These are phyloP conservation scores for Aspergillus indologenus DNA, from an alignment of 495 filamentous ascomycete species.

Conservation along the genomic window DNA sequence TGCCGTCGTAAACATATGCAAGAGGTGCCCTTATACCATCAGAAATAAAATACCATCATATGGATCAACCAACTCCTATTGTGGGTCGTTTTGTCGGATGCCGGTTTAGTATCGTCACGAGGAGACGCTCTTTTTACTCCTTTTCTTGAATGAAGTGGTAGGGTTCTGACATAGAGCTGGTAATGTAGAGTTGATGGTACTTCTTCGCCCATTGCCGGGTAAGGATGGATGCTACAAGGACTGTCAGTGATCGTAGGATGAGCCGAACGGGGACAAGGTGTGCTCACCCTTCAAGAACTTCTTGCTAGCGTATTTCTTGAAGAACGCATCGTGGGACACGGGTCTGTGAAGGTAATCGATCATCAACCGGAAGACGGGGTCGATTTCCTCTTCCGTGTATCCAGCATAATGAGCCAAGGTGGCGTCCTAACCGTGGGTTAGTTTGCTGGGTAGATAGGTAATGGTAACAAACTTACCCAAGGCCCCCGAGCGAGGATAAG, in stretches of 20 bases:
- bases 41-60: slow-evolving; percentile 48
- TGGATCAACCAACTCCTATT: slow-evolving; percentile 35
- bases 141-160: slow-evolving; percentile 38
- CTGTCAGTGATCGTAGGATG: slow-evolving; percentile 15
- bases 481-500: slow-evolving; percentile 82
- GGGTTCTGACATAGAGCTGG: slow-evolving; percentile 35
- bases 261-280: background rate
- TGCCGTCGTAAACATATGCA: slow-evolving; percentile 49
- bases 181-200: slow-evolving; percentile 47
- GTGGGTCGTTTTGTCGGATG: slow-evolving; percentile 19
- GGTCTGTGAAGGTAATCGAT: slow-evolving; percentile 89
- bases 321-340: slow-evolving; percentile 92
- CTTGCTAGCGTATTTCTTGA: slow-evolving; percentile 99
- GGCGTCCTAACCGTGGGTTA: slow-evolving; percentile 58
- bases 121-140: slow-evolving; percentile 34
- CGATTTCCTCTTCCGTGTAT: slow-evolving; percentile 87
- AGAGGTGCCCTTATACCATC: slow-evolving; percentile 40
- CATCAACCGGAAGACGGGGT: slow-evolving; percentile 91
- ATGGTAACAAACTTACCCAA: slow-evolving; percentile 63
- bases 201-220: slow-evolving; percentile 92
- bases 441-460: slow-evolving; percentile 6
- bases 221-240: slow-evolving; percentile 72
- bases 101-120: slow-evolving; percentile 22
- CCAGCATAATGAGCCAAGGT: slow-evolving; percentile 92
- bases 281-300: slow-evolving; percentile 89